Evolutionary conservation across 2,329 filamentous ascomycete species (phyloP), one percentile per base, ranked within the genome.

Genomic region (Trichoderma sp.): DNA sequence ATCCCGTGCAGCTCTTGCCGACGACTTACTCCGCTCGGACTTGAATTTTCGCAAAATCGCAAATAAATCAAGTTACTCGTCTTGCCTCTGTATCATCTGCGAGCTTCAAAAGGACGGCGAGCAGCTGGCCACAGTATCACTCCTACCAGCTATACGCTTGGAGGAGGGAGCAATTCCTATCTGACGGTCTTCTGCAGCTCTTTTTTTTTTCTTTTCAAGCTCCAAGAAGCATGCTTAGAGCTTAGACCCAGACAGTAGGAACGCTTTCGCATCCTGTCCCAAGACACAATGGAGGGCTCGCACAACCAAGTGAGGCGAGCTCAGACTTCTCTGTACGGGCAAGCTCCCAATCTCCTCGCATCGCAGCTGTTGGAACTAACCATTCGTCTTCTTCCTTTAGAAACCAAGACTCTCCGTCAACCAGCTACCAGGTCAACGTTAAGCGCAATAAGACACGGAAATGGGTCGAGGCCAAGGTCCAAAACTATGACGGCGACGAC

Each of bases 401-500:
- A 72, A 75, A 76, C 49, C 75, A 78, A 10, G 73, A 76, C 52
- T 75, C 78, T n/a, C 75, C 78, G 19, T 73, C 77, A 24, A 76
- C 73, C 66, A 78, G 80, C 31, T 97, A 94, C 81, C 91, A 92
- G 78, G 88, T 93, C 63, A 96, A 97, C 78, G 90, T 97, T 60
- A 95, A 92, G 81, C 90, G 95, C 71, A 87, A 89, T 68, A 97
- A 97, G 82, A 97, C 94, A 68, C 92, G 91, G 81, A 97, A 97
- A 87, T 98, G 95, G 95, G 91, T 95, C 47, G 91, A 97, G 76
- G 95, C 95, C 43, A 95, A 94, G 79, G 86, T 89, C 70, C 90
- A 92, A 74, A 92, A 89, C 77, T 98, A 98, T 77, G 94, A 95
- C 75, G 95, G 94, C 72, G 94, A 96, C 75, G 95, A 97, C 76